Percentiles rank a stretch among this genome's conserved stretches.
Evolutionary conservation across 768 basidiomycete genomes (phyloP).

Genomic region (Collybia mongolica): DNA sequence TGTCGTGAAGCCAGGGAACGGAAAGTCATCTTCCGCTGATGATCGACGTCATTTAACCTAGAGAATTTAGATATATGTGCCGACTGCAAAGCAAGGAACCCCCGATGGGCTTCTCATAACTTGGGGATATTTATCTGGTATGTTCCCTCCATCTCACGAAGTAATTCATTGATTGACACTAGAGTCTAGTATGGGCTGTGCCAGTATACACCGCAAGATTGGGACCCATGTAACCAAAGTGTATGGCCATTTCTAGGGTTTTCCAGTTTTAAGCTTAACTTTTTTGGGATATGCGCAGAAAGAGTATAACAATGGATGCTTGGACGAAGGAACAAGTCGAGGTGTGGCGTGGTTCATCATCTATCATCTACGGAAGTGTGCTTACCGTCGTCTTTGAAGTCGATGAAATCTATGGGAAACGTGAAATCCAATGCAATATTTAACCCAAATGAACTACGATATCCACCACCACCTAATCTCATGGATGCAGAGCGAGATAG

Average conservation of each 20-base stretch:
- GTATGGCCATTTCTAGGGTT: conserved; percentile 39
- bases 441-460: conserved; percentile 79
- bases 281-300: conserved; percentile 47
- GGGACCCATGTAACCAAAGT: conserved; percentile 94
- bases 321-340: conserved; percentile 91
- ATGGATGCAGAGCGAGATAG: conserved; percentile 81
- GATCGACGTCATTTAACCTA: conserved; percentile 10
- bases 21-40: conserved; percentile 36
- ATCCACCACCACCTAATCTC: conserved; percentile 82
- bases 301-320: conserved; percentile 84
- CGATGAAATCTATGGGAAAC: conserved; percentile 83
- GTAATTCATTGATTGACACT: neutral
- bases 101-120: conserved; percentile 88
- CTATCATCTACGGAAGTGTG: conserved; percentile 8
- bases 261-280: neutral
- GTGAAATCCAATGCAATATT: conserved; percentile 73
- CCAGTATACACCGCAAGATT: conserved; percentile 90
- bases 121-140: conserved; percentile 89
- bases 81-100: conserved; percentile 85
- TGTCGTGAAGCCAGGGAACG: conserved; percentile 74
- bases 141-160: conserved; percentile 9
- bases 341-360: conserved; percentile 42
- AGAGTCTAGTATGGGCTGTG: conserved; percentile 70
- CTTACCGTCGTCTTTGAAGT: conserved; percentile 34
- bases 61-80: conserved; percentile 73